Evolutionary conservation across 2,329 filamentous ascomycete genomes (phyloP).

Genomic region (Tolypocladium endophyticum): DNA sequence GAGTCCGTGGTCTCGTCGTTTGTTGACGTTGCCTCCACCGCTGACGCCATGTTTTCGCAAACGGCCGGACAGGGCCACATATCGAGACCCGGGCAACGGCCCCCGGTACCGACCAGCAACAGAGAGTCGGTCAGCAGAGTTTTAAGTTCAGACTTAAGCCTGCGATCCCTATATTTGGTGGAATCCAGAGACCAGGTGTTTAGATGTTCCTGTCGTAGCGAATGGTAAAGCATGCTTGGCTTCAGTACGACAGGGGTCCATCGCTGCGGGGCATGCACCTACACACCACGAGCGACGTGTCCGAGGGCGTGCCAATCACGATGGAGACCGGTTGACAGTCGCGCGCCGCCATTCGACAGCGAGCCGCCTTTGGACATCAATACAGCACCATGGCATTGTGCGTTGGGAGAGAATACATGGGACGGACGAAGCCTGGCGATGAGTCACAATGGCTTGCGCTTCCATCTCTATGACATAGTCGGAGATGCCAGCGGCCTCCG

Average conservation of each 20-base stretch:
- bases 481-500: not conserved
- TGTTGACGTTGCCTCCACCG: not conserved
- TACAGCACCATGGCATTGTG: conserved; percentile 7
- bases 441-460: conserved; percentile 2
- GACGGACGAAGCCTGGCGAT: not conserved
- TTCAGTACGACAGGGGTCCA: not conserved
- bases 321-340: not conserved
- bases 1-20: not conserved
- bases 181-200: not conserved
- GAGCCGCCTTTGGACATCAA: conserved; percentile 13
- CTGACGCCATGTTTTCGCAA: not conserved
- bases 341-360: conserved; percentile 8
- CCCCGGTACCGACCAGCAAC: not conserved
- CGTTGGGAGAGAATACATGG: conserved; percentile 11
- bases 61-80: not conserved
- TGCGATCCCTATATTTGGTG: not conserved
- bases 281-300: conserved; percentile 3
- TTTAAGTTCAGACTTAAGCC: not conserved
- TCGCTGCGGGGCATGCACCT: not conserved
- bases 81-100: not conserved
- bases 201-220: not conserved
- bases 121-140: conserved; percentile 6
- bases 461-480: not conserved
- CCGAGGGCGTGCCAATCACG: conserved; percentile 9
- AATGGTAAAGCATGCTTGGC: not conserved